phyloP scores from a whole-genome alignment of 2,329 filamentous ascomycete genomes.

The Lasiodiplodia theobromae region DNA sequence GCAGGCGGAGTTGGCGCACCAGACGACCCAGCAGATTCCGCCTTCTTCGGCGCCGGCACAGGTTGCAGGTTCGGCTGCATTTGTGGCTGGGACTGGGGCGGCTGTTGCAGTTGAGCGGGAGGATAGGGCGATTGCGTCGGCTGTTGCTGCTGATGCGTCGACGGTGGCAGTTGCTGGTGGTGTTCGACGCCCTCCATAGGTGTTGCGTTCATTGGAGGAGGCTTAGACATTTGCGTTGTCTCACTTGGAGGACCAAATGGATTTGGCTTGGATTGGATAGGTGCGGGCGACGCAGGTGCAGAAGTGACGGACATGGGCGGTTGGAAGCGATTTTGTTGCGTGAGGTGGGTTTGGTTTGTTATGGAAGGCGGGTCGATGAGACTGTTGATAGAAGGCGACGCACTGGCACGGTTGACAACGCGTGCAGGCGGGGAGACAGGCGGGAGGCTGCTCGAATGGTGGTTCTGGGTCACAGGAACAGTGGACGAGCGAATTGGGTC shows the following conservation, averaged over 20 bases:
- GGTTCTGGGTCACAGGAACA: slow-evolving; percentile 47
- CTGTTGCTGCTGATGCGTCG: slow-evolving; percentile 19
- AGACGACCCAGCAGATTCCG: slow-evolving; percentile 49
- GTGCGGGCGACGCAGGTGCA: slow-evolving; percentile 48
- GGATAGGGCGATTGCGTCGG: neutral
- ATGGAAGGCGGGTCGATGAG: slow-evolving; percentile 75
- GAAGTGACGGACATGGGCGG: slow-evolving; percentile 48
- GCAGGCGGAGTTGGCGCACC: slow-evolving; percentile 52
- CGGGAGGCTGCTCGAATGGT: slow-evolving; percentile 52
- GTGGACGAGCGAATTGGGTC: slow-evolving; percentile 80
- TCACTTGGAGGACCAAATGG: slow-evolving; percentile 27
- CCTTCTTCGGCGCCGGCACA: slow-evolving; percentile 40
- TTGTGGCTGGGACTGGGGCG: neutral
- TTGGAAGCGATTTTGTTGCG: slow-evolving; percentile 35
- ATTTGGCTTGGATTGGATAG: slow-evolving; percentile 14
- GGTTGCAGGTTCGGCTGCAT: slow-evolving; percentile 30
- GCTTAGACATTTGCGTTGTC: slow-evolving; percentile 8
- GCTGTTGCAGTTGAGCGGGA: neutral
- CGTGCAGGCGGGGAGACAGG: slow-evolving; percentile 55
- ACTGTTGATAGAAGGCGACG: slow-evolving; percentile 90
- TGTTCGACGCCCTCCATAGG: slow-evolving; percentile 49
- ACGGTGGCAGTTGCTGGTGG: slow-evolving; percentile 31
- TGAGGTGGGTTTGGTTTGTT: slow-evolving; percentile 43
- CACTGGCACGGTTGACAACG: slow-evolving; percentile 74
- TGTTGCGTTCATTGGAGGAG: slow-evolving; percentile 31